Evolutionary conservation across 1,284 basidiomycete genomes (phyloP).

Genomic region (Microbotryum lychnidis-dioicae): DNA sequence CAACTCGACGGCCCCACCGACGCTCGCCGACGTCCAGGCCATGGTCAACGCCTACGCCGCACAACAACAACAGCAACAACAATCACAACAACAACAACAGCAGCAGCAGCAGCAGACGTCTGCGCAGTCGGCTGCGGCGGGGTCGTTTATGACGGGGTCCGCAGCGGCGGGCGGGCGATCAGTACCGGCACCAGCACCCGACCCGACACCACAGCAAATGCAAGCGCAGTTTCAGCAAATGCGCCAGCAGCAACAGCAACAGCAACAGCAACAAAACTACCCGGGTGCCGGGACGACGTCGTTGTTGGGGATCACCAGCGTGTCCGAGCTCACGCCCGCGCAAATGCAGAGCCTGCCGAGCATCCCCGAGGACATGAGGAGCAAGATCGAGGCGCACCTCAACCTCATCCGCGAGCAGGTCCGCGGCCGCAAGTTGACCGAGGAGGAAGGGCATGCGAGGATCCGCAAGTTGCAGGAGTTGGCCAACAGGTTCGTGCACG

Average conservation of each 20-base stretch:
- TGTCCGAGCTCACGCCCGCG: neutral
- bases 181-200: neutral
- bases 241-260: neutral
- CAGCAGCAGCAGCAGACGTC: neutral
- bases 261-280: neutral
- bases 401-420: constrained; percentile 9
- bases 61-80: neutral
- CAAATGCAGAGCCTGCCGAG: constrained; percentile 16
- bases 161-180: neutral
- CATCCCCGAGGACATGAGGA: constrained; percentile 22
- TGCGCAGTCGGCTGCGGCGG: neutral
- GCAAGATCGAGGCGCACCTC: constrained; percentile 18
- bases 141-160: neutral
- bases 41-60: constrained; percentile 2
- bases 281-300: too few relatives aligned
- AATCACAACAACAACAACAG: neutral
- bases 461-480: constrained; percentile 21
- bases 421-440: constrained; percentile 1
- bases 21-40: constrained; percentile 15
- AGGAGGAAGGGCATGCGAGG: constrained; percentile 21
- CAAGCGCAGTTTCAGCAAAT: neutral
- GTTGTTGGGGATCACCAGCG: neutral
- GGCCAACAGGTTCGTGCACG: constrained; percentile 16
- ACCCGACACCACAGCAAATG: neutral
- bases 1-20: constrained; percentile 10